Conservation (phyloP, 31 red algal species). For the Asparagopsis taxiformis region DNA sequence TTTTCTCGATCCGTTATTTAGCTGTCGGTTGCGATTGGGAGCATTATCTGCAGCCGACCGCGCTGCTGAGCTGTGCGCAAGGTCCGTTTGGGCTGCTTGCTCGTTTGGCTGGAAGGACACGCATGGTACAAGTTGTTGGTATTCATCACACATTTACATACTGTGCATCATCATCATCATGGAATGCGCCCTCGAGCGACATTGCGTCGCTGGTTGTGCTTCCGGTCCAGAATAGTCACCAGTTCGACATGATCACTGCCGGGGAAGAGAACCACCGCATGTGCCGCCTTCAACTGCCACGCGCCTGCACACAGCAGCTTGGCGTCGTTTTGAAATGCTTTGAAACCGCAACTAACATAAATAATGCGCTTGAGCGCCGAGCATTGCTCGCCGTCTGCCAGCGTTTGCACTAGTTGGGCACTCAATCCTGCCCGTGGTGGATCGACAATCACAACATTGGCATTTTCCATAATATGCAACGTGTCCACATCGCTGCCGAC, state of each 20-base stretch:
- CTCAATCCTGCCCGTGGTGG: conserved; percentile 89
- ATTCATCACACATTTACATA: too few species aligned
- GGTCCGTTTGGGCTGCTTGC: too few species aligned
- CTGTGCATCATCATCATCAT: too few species aligned
- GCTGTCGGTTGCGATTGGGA: too few species aligned
- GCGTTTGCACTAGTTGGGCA: conserved; percentile 32
- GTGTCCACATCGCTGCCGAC: conserved; percentile 57
- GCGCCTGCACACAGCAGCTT: conserved; percentile 21
- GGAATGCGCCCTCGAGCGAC: too few species aligned
- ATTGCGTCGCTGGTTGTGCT: too few species aligned
- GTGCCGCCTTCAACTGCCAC: conserved; percentile 55
- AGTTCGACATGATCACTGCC: conserved; percentile 87
- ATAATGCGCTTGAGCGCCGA: conserved; percentile 46
- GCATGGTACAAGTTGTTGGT: too few species aligned
- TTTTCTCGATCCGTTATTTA: too few species aligned
- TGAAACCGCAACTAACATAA: conserved; percentile 84
- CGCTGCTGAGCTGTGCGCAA: too few species aligned
- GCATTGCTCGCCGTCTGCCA: conserved; percentile 10
- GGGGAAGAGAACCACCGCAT: conserved; percentile 85
- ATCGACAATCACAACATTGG: conserved; percentile 76
- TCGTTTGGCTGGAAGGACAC: too few species aligned
- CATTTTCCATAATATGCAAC: conserved; percentile 31
- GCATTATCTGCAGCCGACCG: too few species aligned
- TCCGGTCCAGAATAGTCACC: conserved; percentile 87
- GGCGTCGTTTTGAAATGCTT: conserved; percentile 67